Evolutionary conservation across 2,329 filamentous ascomycete genomes (phyloP).

Genomic region (Pestalotiopsis fici): DNA sequence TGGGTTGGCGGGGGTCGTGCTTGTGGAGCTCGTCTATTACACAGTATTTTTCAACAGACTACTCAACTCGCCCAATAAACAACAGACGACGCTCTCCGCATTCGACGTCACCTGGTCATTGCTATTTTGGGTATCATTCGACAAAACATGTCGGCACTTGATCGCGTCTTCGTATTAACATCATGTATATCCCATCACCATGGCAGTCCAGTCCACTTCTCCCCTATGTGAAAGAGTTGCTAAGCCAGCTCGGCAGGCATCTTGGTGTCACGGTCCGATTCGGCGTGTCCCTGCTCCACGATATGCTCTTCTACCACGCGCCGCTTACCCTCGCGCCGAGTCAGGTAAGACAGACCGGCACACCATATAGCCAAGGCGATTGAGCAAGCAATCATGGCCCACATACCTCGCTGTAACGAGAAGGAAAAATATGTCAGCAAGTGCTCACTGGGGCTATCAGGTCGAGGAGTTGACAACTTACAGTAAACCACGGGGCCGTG

Average conservation of each 20-base stretch:
- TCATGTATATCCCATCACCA: neutral
- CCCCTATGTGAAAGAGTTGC: neutral
- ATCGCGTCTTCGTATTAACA: neutral
- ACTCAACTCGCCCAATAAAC: neutral
- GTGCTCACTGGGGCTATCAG: conserved; percentile 17
- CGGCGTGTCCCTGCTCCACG: neutral
- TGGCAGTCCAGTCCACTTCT: neutral
- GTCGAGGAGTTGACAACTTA: conserved; percentile 33
- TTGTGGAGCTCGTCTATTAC: neutral
- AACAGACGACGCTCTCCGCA: neutral
- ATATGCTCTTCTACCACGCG: neutral
- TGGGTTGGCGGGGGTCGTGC: neutral
- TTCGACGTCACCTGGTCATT: neutral
- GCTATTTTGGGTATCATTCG: neutral
- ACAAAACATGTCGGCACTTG: neutral
- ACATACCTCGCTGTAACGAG: conserved; percentile 66
- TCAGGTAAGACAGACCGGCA: conserved; percentile 49
- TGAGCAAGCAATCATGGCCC: conserved; percentile 68
- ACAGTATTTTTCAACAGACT: neutral
- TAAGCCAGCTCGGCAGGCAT: neutral
- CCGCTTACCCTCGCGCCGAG: conserved; percentile 15
- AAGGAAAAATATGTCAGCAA: conserved; percentile 11
- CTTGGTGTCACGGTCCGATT: neutral
- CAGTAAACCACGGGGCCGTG: conserved; percentile 66
- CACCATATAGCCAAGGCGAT: conserved; percentile 64